Evolutionary conservation across 2,329 filamentous ascomycete genomes (phyloP), one percentile per base, ranked within the genome.

Genomic region (Sporothrix mexicana): DNA sequence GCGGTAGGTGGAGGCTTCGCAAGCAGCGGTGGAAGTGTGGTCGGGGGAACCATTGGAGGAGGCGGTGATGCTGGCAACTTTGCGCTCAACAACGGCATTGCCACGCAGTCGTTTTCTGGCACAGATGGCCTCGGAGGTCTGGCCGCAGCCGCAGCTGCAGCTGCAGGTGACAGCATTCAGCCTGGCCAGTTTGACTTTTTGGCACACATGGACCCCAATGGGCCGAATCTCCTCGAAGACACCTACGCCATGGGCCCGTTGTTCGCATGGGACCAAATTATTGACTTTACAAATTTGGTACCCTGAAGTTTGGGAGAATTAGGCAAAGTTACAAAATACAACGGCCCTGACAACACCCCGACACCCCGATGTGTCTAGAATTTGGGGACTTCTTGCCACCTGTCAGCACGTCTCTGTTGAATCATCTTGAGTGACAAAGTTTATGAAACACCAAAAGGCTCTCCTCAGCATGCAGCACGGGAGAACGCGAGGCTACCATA

Each of bases 241-340:
- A 72, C 73, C 10, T 74, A 73, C 71, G 53, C 70, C 1, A 71
- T 74, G 71, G 71, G 71, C 1, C 70, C 71, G 7, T n/a, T 74
- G 2, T 74, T 73, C 36, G 67, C 61, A 45, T 74, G 73, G 73
- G 73, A 74, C 61, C 73, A 74, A 47, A 73, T 49, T 25, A 49
- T 74, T 36, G 73, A 74, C 36, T 73, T 74, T 69, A n/a, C 64
- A 4, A 51, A 55, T 36, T 51, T 51, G 66, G 20, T 68, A 55
- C 66, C 66, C 23, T 67, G 64, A 67, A 3, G 10, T 0, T 17
- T 17, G 53, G 30, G n/a, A 10, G 20, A 51, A 51, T n/a, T 5
- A n/a, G 7, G 8, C 0, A 2, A 8, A 9, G 15, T 15, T 10
- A n/a, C 6, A 20, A 3, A 6, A 20, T 23, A 25, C 61, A 36